These are phyloP conservation scores for Lyophyllum atratum DNA, from an alignment of 768 basidiomycete genomes.

Conservation along the genomic window DNA sequence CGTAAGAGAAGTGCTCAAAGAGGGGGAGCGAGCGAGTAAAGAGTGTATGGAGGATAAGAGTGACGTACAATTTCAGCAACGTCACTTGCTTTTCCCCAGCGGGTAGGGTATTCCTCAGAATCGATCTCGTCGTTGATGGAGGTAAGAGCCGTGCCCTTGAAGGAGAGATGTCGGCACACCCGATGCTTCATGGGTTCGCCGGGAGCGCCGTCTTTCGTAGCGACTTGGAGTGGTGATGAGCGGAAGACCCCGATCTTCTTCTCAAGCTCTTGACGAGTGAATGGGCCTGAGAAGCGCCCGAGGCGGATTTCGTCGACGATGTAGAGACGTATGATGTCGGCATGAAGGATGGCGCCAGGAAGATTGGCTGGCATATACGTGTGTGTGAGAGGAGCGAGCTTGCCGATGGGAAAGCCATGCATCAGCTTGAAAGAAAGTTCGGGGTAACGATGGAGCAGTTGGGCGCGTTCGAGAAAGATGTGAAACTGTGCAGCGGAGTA, in stretches of 20 bases:
- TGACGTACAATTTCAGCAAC: neutral
- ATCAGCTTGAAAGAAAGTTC: neutral
- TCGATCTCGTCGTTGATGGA: slow-evolving; percentile 11
- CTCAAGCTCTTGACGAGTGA: slow-evolving; percentile 1
- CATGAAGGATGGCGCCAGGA: neutral
- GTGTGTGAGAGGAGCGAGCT: neutral
- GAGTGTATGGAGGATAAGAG: neutral
- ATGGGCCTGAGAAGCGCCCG: slow-evolving; percentile 5
- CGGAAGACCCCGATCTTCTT: slow-evolving; percentile 2
- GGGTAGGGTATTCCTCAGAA: neutral
- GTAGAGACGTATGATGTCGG: neutral
- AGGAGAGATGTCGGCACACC: neutral
- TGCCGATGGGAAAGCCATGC: slow-evolving; percentile 5
- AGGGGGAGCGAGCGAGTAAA: neutral
- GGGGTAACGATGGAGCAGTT: neutral
- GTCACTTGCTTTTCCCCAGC: neutral
- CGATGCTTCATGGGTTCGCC: neutral
- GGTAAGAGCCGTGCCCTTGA: neutral
- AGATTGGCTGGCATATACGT: neutral
- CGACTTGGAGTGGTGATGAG: too few species aligned
- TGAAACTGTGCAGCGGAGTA: slow-evolving; percentile 2
- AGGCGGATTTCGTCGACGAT: slow-evolving; percentile 7
- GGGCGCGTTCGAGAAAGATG: neutral
- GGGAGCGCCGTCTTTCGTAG: too few species aligned
- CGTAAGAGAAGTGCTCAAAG: too few species aligned